phyloP scores from a whole-genome alignment of 106 monocot genomes.

The Allium sativum region DNA sequence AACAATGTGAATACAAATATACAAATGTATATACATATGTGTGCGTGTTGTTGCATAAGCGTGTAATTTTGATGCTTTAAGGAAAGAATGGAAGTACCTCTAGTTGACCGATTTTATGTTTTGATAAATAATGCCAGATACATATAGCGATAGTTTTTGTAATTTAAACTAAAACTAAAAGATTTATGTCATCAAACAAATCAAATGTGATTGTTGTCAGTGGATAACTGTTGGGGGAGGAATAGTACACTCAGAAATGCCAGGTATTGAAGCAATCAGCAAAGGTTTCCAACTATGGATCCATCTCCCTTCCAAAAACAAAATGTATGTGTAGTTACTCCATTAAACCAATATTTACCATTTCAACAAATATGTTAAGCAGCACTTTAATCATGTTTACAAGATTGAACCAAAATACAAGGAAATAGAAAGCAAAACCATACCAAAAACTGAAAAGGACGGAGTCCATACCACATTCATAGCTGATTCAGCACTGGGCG shows the following conservation, averaged over 20 bases:
- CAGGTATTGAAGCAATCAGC: constrained; percentile 35
- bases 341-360: not conserved
- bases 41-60: too few relatives aligned
- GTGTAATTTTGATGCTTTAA: too few relatives aligned
- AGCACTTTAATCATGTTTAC: not conserved
- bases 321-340: constrained; percentile 33
- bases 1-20: not conserved
- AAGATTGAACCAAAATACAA: constrained; percentile 91
- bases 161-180: too few relatives aligned
- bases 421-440: constrained; percentile 74
- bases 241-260: constrained; percentile 80
- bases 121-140: too few relatives aligned
- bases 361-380: too few relatives aligned
- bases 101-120: too few relatives aligned
- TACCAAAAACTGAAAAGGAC: constrained; percentile 41
- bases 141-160: too few relatives aligned
- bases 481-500: constrained; percentile 76
- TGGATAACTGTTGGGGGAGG: constrained; percentile 90
- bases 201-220: constrained; percentile 20
- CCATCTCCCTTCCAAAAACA: constrained; percentile 82
- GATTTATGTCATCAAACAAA: too few relatives aligned
- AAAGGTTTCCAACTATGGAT: constrained; percentile 80
- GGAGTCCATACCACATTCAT: constrained; percentile 68
- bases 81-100: too few relatives aligned
- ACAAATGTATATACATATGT: too few relatives aligned